Conservation (phyloP, 108 stramenopile species). For the Chaetoceros tenuissimus region DNA sequence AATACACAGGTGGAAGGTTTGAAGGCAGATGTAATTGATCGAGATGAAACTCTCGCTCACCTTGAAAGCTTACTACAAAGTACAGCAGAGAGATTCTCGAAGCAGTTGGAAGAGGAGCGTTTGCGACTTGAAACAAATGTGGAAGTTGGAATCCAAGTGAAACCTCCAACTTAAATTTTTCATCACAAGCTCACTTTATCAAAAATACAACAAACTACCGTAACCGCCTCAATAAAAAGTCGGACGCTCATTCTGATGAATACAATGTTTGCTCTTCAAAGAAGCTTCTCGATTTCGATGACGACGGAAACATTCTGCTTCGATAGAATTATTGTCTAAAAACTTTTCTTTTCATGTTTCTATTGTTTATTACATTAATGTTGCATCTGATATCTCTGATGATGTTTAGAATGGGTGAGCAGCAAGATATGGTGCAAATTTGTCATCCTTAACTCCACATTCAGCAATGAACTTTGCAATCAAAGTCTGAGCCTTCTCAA, state of each 20-base stretch:
- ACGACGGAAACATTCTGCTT: no score
- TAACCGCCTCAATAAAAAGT: no score
- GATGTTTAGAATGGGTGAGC: conserved; percentile 5
- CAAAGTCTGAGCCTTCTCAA: conserved; percentile 27
- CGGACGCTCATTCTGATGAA: not conserved
- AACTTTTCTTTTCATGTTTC: no score
- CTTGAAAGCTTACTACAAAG: not conserved
- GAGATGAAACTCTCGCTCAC: not conserved
- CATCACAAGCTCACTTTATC: not conserved
- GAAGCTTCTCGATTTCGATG: no score
- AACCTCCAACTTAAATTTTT: not conserved
- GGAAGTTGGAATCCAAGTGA: not conserved
- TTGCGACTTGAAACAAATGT: not conserved
- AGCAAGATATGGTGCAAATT: conserved; percentile 16
- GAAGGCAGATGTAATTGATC: no score
- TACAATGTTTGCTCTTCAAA: no score
- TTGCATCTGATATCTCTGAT: no score
- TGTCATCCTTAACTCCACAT: conserved; percentile 23
- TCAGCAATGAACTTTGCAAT: conserved; percentile 31
- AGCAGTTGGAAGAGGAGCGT: not conserved
- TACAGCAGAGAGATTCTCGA: not conserved
- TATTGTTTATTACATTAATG: no score
- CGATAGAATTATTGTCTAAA: no score
- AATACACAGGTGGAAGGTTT: no score
- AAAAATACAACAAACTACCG: not conserved